Conservation (phyloP, 345 rosid species). For the Acer saccharum region DNA sequence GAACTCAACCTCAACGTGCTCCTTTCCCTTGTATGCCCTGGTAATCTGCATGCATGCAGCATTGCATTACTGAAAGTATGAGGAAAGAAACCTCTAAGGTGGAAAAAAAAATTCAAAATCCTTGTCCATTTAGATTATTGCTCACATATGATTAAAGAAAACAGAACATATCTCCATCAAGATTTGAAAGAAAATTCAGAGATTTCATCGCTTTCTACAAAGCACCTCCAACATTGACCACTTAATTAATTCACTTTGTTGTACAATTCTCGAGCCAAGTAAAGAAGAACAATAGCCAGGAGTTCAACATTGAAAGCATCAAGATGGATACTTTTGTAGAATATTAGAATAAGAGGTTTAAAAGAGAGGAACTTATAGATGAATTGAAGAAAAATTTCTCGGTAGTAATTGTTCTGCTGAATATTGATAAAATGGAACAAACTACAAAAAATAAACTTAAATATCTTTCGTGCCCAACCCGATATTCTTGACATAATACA, state of each 20-base stretch:
- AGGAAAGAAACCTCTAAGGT: neutral
- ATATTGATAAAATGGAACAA: neutral
- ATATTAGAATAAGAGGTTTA: neutral
- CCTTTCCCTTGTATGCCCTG: constrained; percentile 83
- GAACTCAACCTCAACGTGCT: constrained; percentile 92
- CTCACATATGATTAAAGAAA: neutral
- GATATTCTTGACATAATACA: neutral
- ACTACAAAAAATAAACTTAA: neutral
- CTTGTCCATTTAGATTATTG: neutral
- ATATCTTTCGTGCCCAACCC: neutral
- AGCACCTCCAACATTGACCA: neutral
- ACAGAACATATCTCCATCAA: constrained; percentile 9
- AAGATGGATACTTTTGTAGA: neutral
- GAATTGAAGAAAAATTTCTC: neutral
- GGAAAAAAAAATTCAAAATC: constrained; percentile 4
- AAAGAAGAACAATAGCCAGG: neutral
- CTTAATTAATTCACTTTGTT: neutral
- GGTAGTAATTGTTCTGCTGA: constrained; percentile 5
- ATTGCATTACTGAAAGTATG: constrained; percentile 22
- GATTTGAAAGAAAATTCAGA: constrained; percentile 1
- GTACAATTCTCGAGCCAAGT: neutral
- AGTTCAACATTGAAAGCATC: constrained; percentile 5
- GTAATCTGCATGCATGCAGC: constrained; percentile 49
- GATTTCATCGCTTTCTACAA: constrained; percentile 3
- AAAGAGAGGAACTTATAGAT: neutral